Percentiles rank a stretch among this genome's conserved stretches.
These are phyloP conservation scores for Malus domestica DNA, from an alignment of 306 rosid species.

Conservation along the genomic window DNA sequence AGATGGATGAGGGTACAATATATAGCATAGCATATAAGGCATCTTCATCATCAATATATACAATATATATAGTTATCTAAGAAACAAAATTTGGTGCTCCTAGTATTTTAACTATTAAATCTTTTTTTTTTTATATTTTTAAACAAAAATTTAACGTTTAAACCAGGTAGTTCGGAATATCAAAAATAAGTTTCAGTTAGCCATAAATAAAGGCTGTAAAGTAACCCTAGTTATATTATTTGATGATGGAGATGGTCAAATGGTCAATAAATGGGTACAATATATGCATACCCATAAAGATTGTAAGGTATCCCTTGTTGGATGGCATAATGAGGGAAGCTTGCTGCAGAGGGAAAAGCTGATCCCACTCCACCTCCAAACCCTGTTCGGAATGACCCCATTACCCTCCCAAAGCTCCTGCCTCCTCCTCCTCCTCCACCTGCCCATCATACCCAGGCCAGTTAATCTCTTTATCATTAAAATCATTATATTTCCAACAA, in stretches of 20 bases:
- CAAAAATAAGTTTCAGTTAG: too few relatives aligned
- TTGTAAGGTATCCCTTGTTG: conserved; percentile 94
- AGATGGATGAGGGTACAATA: not conserved
- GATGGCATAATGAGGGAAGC: conserved; percentile 95
- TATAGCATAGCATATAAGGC: not conserved
- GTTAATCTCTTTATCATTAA: not conserved
- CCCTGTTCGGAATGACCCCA: conserved; percentile 83
- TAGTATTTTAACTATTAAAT: too few relatives aligned
- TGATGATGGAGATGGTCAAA: not conserved
- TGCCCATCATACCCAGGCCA: not conserved
- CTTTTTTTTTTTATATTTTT: too few relatives aligned
- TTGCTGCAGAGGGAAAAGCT: conserved; percentile 72
- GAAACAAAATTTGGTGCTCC: too few relatives aligned
- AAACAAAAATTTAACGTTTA: too few relatives aligned
- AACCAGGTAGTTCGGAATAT: too few relatives aligned
- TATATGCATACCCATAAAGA: conserved; percentile 14
- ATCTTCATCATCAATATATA: not conserved
- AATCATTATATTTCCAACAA: not conserved
- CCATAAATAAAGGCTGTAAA: not conserved
- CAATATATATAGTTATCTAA: not conserved
- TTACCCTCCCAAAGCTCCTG: conserved; percentile 86
- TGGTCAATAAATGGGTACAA: not conserved
- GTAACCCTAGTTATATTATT: not conserved
- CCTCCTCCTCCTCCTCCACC: conserved; percentile 43
- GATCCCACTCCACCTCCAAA: conserved; percentile 75